Evolutionary conservation across 2,329 filamentous ascomycete species (phyloP), one percentile per base, ranked within the genome.

Genomic region (Alternaria gansuensis): DNA sequence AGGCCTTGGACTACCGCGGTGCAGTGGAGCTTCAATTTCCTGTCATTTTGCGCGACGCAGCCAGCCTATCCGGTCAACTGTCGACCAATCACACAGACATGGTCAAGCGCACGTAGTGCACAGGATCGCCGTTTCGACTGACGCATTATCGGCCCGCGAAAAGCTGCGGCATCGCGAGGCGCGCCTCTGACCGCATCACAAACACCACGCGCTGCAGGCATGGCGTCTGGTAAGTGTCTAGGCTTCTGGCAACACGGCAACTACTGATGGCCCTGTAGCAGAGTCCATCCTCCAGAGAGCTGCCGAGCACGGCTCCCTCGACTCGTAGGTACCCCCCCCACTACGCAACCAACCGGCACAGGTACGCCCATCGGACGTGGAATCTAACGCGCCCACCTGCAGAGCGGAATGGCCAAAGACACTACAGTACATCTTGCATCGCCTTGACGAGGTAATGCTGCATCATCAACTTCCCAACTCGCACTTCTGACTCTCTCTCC

Each of bases 331-430:
- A 53, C 62, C 52, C 63, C 63, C 60, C 44, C 61, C 54, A 34
- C n/a, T 17, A 17, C 14, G 14, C 28, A 55, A 21, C 58, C 17
- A 17, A 17, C 17, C 17, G 2, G 17, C 17, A 17, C 17, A 17
- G 17, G 9, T 50, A 13, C 17, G 29, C 28, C 44, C 28, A 13
- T 34, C 50, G 40, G 31, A 26, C 29, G 36, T 37, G 26, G 28
- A 13, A 3, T 26, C 75, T 81, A 66, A 82, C 57, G 54, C 61
- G 59, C 62, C 53, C 58, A 51, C 43, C 63, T 69, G 63, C 76
- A 93, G 90, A 71, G 82, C 85, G 57, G 83, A 84, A 75, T 94
- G 91, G 91, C 88, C 88, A 33, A 79, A 79, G 57, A 82, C 92
- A 68, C 83, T 91, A 48, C 83, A 85, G 67, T 84, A 85, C 31